These are phyloP conservation scores for Cucumis melo DNA, from an alignment of 306 rosid genomes.

Conservation along the genomic window DNA sequence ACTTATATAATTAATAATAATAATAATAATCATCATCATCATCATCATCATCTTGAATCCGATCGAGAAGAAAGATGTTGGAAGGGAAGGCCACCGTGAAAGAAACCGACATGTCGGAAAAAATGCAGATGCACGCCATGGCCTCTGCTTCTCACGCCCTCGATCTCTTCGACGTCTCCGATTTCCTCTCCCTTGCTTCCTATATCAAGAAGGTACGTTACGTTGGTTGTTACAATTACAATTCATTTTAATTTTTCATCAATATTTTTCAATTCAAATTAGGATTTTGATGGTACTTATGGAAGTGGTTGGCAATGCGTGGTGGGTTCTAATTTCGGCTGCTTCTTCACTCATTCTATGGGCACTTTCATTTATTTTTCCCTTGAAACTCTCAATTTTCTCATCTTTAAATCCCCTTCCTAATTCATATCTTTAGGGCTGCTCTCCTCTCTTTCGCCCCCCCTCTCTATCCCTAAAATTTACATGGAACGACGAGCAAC, in stretches of 20 bases:
- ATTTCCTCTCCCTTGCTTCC: constrained; percentile 45
- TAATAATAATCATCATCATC: too few relatives aligned
- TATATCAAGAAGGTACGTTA: constrained; percentile 54
- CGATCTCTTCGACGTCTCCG: constrained; percentile 67
- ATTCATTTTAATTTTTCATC: too few relatives aligned
- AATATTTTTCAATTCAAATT: too few relatives aligned
- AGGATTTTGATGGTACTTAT: constrained; percentile 62
- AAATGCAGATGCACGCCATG: constrained; percentile 79
- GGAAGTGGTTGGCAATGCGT: constrained; percentile 87
- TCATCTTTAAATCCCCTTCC: constrained; percentile 30
- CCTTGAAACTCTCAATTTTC: constrained; percentile 61
- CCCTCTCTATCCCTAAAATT: too few relatives aligned
- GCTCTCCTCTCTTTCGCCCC: too few relatives aligned
- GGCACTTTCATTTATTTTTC: constrained; percentile 69
- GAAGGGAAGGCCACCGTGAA: constrained; percentile 62
- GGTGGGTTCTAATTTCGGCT: constrained; percentile 67
- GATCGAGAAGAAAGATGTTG: constrained; percentile 28
- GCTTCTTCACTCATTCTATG: constrained; percentile 55
- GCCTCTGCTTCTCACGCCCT: constrained; percentile 77
- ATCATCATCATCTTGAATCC: not conserved
- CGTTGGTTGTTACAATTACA: too few relatives aligned
- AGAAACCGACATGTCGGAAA: constrained; percentile 63
- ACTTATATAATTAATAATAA: not conserved
- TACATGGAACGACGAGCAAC: too few relatives aligned
- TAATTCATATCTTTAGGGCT: too few relatives aligned